A percentile compares a stretch with the other conserved stretches of the same genome.
Conservation (phyloP, 2,329 filamentous ascomycete species). For the Nakataea oryzae region DNA sequence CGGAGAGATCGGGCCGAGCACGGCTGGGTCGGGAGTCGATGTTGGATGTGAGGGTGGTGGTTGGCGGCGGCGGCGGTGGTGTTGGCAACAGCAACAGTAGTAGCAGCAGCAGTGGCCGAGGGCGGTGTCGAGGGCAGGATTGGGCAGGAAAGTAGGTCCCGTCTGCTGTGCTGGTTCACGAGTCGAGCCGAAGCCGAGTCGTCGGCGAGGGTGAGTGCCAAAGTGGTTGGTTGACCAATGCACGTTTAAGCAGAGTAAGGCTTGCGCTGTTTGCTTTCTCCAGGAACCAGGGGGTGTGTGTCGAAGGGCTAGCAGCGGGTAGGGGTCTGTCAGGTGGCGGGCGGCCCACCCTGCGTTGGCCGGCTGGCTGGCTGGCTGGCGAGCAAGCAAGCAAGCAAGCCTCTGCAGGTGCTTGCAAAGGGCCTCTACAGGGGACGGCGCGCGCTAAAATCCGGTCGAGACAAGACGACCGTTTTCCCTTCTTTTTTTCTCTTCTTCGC, state of each 20-base stretch:
- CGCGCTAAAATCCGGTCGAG: neutral
- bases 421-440: neutral
- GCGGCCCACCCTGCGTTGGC: neutral
- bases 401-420: neutral
- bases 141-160: neutral
- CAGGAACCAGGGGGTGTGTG: neutral
- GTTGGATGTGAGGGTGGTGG: neutral
- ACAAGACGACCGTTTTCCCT: too few relatives aligned
- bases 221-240: neutral
- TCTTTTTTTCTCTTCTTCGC: neutral
- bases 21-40: too few relatives aligned
- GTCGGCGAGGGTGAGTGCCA: neutral
- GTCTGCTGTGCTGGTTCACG: neutral
- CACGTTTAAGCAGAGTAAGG: neutral
- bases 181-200: neutral
- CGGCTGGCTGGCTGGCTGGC: too few relatives aligned
- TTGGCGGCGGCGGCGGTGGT: too few relatives aligned
- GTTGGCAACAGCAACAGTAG: neutral
- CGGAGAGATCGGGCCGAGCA: neutral
- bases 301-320: neutral
- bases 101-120: too few relatives aligned
- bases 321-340: neutral
- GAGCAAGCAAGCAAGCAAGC: too few relatives aligned
- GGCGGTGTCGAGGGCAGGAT: neutral
- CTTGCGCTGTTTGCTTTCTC: neutral